Evolutionary conservation across 1,139 yeast genomes (phyloP).

Genomic region (Magnusiomyces ingens): DNA sequence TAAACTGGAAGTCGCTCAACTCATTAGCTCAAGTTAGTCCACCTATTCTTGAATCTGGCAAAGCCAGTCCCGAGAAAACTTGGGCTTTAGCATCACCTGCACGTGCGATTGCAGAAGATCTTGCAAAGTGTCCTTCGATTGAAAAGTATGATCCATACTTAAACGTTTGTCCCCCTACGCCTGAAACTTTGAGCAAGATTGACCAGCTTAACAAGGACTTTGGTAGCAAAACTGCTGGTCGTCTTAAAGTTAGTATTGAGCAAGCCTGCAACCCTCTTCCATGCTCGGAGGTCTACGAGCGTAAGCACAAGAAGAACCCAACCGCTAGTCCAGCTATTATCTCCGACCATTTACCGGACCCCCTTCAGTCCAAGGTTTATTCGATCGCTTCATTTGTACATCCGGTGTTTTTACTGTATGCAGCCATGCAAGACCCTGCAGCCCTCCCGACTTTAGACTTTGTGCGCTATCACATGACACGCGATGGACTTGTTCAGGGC

Average conservation of each 20-base stretch:
- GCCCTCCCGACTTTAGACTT: conserved; percentile 3
- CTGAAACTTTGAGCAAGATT: conserved; percentile 8
- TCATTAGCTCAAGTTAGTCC: no score
- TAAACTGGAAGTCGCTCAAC: conserved; percentile 22
- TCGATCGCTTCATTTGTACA: conserved; percentile 7
- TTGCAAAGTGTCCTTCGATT: conserved; percentile 22
- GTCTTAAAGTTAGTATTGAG: not conserved
- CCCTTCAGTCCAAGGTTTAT: not conserved
- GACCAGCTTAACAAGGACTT: no score
- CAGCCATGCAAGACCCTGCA: not conserved
- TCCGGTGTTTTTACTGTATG: conserved; percentile 6
- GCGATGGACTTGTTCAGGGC: not conserved
- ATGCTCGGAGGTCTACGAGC: not conserved
- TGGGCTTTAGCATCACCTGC: conserved; percentile 22
- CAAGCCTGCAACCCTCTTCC: conserved; percentile 8
- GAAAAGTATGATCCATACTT: conserved; percentile 7
- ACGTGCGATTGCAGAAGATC: conserved; percentile 20
- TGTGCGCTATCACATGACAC: conserved; percentile 1
- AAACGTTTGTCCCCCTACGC: conserved; percentile 23
- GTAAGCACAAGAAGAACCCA: not conserved
- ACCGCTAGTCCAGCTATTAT: not conserved
- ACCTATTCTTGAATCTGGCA: no score
- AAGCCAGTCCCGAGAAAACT: conserved; percentile 22
- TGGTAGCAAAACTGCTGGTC: no score
- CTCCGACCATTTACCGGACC: conserved; percentile 3